Conservation (phyloP, 305 asterid genomes). For the Plantago rigida region DNA sequence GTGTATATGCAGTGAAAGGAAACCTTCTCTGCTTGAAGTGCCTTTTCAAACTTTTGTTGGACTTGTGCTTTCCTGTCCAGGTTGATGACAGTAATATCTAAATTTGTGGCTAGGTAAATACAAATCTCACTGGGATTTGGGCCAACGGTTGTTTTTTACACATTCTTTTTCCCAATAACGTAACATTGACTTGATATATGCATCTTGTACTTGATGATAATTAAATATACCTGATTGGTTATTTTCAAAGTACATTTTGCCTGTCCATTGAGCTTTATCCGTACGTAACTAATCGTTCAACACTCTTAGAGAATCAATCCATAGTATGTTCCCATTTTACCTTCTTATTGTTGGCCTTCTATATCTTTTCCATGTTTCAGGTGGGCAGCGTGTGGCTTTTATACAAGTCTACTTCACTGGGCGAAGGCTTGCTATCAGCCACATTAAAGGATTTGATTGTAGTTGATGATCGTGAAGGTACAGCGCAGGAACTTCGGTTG, state of each 20-base stretch:
- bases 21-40: not conserved
- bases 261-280: too few relatives aligned
- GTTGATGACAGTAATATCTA: too few relatives aligned
- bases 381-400: conserved; percentile 78
- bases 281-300: not conserved
- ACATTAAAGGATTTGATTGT: conserved; percentile 71
- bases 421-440: conserved; percentile 76
- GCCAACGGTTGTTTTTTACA: too few relatives aligned
- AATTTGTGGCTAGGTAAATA: not conserved
- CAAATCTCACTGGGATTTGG: too few relatives aligned
- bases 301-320: conserved; percentile 5
- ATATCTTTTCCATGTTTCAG: conserved; percentile 33
- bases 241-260: too few relatives aligned
- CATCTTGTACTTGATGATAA: too few relatives aligned
- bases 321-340: conserved; percentile 19
- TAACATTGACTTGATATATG: too few relatives aligned
- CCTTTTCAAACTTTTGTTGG: not conserved
- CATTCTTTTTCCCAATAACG: too few relatives aligned
- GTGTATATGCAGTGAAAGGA: conserved; percentile 6
- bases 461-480: conserved; percentile 87
- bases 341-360: conserved; percentile 19
- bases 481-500: conserved; percentile 77
- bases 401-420: conserved; percentile 55
- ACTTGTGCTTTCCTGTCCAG: not conserved
- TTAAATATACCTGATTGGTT: too few relatives aligned